Evolutionary conservation across 176 grass and related monocot genomes (phyloP).

Genomic region (Oryza rufipogon): DNA sequence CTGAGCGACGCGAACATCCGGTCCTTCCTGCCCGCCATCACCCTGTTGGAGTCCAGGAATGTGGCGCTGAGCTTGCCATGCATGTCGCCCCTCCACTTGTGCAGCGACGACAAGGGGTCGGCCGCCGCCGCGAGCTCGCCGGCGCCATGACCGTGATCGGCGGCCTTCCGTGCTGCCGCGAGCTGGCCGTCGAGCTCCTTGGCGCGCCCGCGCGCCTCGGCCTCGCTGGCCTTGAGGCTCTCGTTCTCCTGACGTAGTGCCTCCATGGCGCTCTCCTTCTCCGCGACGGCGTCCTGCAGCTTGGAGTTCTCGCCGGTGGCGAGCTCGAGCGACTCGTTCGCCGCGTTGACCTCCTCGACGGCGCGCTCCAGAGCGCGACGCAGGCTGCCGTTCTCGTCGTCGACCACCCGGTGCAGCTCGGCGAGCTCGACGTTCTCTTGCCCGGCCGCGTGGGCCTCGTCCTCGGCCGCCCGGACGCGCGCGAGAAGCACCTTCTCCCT

Average conservation of each 20-base stretch:
- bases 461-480: slow-evolving; percentile 70
- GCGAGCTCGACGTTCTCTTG: slow-evolving; percentile 48
- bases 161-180: slow-evolving; percentile 27
- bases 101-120: slow-evolving; percentile 1
- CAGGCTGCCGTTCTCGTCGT: slow-evolving; percentile 63
- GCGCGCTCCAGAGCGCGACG: slow-evolving; percentile 67
- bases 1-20: slow-evolving; percentile 71
- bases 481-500: slow-evolving; percentile 72
- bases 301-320: slow-evolving; percentile 48
- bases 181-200: slow-evolving; percentile 64
- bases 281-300: slow-evolving; percentile 49
- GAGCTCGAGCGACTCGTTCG: slow-evolving; percentile 59
- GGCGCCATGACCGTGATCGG: neutral
- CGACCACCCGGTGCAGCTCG: slow-evolving; percentile 39
- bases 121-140: neutral
- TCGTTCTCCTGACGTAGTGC: slow-evolving; percentile 60
- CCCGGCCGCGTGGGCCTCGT: slow-evolving; percentile 35
- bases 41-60: slow-evolving; percentile 44
- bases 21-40: slow-evolving; percentile 39
- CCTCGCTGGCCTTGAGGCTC: slow-evolving; percentile 61
- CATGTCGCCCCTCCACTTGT: slow-evolving; percentile 30
- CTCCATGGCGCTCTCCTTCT: slow-evolving; percentile 52
- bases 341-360: slow-evolving; percentile 48
- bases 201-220: slow-evolving; percentile 58
- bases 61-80: slow-evolving; percentile 51